Conservation (phyloP, 495 filamentous ascomycete species). For the Neurospora sp. region DNA sequence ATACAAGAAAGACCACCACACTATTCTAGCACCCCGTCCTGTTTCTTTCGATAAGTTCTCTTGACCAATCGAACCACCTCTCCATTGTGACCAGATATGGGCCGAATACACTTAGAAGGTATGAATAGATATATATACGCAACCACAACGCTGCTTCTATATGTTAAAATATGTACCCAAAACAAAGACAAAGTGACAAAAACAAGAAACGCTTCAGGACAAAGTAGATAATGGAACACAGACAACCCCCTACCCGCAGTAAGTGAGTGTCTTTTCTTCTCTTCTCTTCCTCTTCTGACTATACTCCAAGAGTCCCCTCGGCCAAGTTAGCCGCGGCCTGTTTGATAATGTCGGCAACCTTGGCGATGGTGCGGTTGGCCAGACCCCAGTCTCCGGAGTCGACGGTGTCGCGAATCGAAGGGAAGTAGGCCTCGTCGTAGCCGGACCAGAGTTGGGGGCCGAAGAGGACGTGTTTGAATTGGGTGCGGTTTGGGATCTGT, state of each 20-base stretch:
- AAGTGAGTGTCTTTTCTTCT: background rate
- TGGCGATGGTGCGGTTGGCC: constrained; percentile 60
- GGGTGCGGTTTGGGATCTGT: constrained; percentile 75
- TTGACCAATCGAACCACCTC: background rate
- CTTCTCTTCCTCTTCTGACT: background rate
- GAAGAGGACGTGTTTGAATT: constrained; percentile 90
- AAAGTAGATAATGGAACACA: background rate
- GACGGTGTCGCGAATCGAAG: constrained; percentile 73
- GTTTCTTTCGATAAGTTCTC: background rate
- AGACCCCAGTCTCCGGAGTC: constrained; percentile 58
- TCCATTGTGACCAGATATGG: background rate
- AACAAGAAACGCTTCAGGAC: background rate
- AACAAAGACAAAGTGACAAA: background rate
- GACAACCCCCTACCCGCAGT: background rate
- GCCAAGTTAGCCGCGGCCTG: constrained; percentile 41
- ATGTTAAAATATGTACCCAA: background rate
- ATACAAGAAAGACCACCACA: too few species aligned
- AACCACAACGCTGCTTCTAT: background rate
- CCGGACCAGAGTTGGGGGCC: constrained; percentile 73
- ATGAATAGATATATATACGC: background rate
- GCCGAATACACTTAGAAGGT: background rate
- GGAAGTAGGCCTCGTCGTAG: constrained; percentile 69
- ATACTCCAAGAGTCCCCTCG: background rate
- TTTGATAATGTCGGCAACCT: constrained; percentile 57
- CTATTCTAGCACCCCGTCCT: too few species aligned